Conservation (phyloP, 2,329 filamentous ascomycete genomes). For the Colletotrichum simmondsii region DNA sequence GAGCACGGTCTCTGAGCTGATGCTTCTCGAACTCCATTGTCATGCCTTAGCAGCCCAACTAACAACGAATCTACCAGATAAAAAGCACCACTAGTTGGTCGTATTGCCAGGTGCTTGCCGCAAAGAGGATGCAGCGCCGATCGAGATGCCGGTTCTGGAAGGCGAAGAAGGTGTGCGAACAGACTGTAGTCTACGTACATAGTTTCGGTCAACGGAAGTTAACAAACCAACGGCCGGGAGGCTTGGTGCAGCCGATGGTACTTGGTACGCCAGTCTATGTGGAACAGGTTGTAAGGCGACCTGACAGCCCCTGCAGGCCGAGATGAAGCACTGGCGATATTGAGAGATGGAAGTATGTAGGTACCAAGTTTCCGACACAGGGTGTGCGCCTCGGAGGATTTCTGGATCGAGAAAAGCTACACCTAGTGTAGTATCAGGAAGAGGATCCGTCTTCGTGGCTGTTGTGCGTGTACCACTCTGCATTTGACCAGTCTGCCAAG, state of each 20-base stretch:
- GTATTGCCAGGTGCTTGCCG: not conserved
- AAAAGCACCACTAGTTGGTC: not conserved
- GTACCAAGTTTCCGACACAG: not conserved
- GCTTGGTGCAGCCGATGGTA: slow-evolving; percentile 22
- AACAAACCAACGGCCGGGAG: slow-evolving; percentile 1
- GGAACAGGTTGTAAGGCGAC: slow-evolving; percentile 3
- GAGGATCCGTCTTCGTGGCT: not conserved
- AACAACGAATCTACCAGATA: slow-evolving; percentile 8
- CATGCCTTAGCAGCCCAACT: not conserved
- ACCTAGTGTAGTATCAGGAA: slow-evolving; percentile 1
- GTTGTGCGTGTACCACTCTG: not conserved
- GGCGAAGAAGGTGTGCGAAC: not conserved
- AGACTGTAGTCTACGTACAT: not conserved
- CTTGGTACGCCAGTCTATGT: slow-evolving; percentile 11
- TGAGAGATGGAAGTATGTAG: not conserved
- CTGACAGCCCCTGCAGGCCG: slow-evolving; percentile 20
- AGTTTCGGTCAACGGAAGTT: not conserved
- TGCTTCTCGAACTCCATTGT: not conserved
- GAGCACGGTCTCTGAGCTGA: slow-evolving; percentile 18
- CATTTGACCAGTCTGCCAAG: not conserved
- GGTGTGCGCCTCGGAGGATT: slow-evolving; percentile 16
- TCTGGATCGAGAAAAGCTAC: slow-evolving; percentile 15
- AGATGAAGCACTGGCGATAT: slow-evolving; percentile 21
- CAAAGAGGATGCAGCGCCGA: not conserved
- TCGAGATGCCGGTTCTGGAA: slow-evolving; percentile 9